Evolutionary conservation across 148 eudicot species (phyloP).

Genomic region (Spergularia bocconei): DNA sequence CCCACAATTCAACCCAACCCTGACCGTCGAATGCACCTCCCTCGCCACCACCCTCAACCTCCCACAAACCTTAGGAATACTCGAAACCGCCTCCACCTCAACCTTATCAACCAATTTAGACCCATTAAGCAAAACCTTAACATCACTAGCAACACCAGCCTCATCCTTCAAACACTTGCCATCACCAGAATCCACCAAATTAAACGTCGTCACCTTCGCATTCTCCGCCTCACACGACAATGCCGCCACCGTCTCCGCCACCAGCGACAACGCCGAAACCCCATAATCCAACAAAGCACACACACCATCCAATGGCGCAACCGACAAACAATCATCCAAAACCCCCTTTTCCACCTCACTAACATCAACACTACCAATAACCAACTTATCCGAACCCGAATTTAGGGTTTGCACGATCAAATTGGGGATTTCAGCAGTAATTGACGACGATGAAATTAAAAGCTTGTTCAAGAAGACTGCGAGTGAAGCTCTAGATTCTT

Average conservation of each 20-base stretch:
- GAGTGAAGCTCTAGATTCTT: slow-evolving; percentile 62
- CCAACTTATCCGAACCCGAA: slow-evolving; percentile 1
- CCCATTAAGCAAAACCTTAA: slow-evolving; percentile 75
- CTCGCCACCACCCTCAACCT: slow-evolving; percentile 52
- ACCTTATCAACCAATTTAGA: slow-evolving; percentile 65
- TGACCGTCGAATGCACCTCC: slow-evolving; percentile 46
- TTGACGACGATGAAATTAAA: slow-evolving; percentile 36
- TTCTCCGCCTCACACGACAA: slow-evolving; percentile 74
- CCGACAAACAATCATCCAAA: slow-evolving; percentile 35
- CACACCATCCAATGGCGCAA: slow-evolving; percentile 40
- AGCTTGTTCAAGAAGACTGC: slow-evolving; percentile 48
- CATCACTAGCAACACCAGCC: slow-evolving; percentile 68
- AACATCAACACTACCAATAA: slow-evolving; percentile 25
- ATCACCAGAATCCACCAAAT: slow-evolving; percentile 64
- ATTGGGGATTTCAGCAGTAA: slow-evolving; percentile 29
- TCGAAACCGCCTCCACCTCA: slow-evolving; percentile 36
- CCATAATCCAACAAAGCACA: slow-evolving; percentile 62
- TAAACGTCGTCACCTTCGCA: slow-evolving; percentile 43
- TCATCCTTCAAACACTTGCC: slow-evolving; percentile 68
- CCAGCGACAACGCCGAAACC: slow-evolving; percentile 31
- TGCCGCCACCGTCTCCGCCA: slow-evolving; percentile 58
- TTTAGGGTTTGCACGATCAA: slow-evolving; percentile 37
- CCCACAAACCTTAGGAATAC: slow-evolving; percentile 57
- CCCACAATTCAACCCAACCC: slow-evolving; percentile 56
- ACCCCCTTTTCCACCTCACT: slow-evolving; percentile 30